These are phyloP conservation scores for Stropharia rugosoannulata DNA, from an alignment of 768 basidiomycete genomes.

Conservation along the genomic window DNA sequence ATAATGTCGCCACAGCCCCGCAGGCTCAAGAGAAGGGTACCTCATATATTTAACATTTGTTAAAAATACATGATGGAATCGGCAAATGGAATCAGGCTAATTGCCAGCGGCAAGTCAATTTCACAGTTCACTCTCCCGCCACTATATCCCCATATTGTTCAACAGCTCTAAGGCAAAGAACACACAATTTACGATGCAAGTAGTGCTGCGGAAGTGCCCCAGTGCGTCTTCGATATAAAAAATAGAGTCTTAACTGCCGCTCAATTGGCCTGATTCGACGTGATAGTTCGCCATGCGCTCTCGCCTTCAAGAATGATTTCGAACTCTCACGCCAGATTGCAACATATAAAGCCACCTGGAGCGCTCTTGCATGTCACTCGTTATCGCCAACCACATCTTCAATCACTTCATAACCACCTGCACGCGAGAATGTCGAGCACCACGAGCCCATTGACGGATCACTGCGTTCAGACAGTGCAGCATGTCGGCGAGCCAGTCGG, in stretches of 20 bases:
- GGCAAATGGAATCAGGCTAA: no score
- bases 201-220: no score
- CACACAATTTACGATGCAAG: no score
- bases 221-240: neutral
- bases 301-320: neutral
- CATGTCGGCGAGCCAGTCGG: conserved; percentile 51
- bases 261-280: neutral
- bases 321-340: conserved; percentile 4
- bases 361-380: neutral
- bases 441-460: conserved; percentile 45
- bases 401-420: conserved; percentile 19
- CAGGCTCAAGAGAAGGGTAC: no score
- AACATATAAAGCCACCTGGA: conserved; percentile 5
- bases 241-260: neutral
- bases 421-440: no score
- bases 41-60: no score
- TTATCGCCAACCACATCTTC: conserved; percentile 17
- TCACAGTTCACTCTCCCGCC: no score
- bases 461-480: conserved; percentile 50
- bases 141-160: no score
- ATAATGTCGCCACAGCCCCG: no score
- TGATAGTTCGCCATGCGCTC: conserved; percentile 10
- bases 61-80: no score
- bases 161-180: no score
- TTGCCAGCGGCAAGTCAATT: no score